phyloP scores from a whole-genome alignment of 2,329 filamentous ascomycete genomes.

The Teratosphaeria zuluensis region DNA sequence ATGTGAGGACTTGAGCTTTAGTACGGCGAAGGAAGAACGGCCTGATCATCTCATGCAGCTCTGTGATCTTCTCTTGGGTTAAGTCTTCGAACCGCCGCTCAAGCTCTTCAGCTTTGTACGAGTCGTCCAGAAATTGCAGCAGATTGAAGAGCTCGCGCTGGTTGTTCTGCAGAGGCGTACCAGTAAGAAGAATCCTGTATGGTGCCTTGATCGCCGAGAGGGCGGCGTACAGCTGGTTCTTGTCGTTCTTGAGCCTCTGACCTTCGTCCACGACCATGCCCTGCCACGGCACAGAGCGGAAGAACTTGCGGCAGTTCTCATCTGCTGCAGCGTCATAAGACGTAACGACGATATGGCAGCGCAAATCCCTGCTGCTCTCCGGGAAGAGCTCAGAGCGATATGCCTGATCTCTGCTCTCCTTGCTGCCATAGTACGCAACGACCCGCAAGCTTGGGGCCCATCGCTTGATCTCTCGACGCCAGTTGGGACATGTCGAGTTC shows the following conservation, averaged over 20 bases:
- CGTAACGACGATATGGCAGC: slow-evolving; percentile 85
- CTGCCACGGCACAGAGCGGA: slow-evolving; percentile 68
- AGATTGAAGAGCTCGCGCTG: slow-evolving; percentile 90
- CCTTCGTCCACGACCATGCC: slow-evolving; percentile 91
- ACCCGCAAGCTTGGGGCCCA: slow-evolving; percentile 82
- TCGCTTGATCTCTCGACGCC: slow-evolving; percentile 89
- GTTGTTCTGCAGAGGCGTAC: slow-evolving; percentile 92
- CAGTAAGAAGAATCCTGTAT: slow-evolving; percentile 75
- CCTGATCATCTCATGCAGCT: slow-evolving; percentile 75
- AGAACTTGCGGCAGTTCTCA: slow-evolving; percentile 57
- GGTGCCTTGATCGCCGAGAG: slow-evolving; percentile 65
- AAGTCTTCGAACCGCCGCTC: slow-evolving; percentile 70
- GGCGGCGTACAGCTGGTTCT: slow-evolving; percentile 68
- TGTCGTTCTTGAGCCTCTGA: slow-evolving; percentile 88
- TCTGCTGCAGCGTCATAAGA: slow-evolving; percentile 87
- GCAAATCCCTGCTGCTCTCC: slow-evolving; percentile 52
- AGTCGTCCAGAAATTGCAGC: slow-evolving; percentile 81
- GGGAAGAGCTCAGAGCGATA: slow-evolving; percentile 81
- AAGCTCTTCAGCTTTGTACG: slow-evolving; percentile 58
- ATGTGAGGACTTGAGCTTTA: slow-evolving; percentile 81
- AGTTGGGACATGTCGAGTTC: slow-evolving; percentile 94
- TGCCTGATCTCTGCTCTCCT: slow-evolving; percentile 63
- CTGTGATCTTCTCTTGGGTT: slow-evolving; percentile 68
- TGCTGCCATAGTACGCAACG: slow-evolving; percentile 83
- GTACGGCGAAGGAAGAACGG: slow-evolving; percentile 66